Conservation (phyloP, 805 yeast species). For the Candida saitoana region DNA sequence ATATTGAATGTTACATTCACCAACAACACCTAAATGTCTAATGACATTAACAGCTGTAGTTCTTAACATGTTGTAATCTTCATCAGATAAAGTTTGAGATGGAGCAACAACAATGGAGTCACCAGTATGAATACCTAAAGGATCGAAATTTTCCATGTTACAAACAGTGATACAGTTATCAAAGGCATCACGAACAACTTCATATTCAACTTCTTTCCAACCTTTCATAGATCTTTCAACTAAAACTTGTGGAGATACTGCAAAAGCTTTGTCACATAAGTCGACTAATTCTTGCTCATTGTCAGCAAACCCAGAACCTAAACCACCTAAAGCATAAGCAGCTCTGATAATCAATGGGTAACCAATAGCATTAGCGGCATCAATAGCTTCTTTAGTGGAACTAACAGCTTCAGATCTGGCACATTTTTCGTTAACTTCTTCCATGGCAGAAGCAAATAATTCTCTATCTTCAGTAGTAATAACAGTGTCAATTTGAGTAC, state of each 20-base stretch:
- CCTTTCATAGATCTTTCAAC: slow-evolving; percentile 98
- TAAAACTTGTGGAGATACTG: slow-evolving; percentile 92
- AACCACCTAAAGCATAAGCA: slow-evolving; percentile 95
- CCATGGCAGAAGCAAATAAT: slow-evolving; percentile 90
- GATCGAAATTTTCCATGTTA: slow-evolving; percentile 99
- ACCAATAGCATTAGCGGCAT: slow-evolving; percentile 81
- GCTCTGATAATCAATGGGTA: slow-evolving; percentile 97
- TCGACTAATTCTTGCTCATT: slow-evolving; percentile 78
- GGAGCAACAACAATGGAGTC: slow-evolving; percentile 99
- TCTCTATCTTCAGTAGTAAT: slow-evolving; percentile 99
- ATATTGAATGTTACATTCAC: slow-evolving; percentile 98
- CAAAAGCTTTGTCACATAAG: slow-evolving; percentile 86
- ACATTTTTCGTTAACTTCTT: slow-evolving; percentile 90
- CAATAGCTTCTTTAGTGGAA: slow-evolving; percentile 73
- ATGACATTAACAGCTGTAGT: slow-evolving; percentile 96
- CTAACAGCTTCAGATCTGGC: slow-evolving; percentile 89
- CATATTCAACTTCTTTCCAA: slow-evolving; percentile 98
- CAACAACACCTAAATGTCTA: slow-evolving; percentile 96
- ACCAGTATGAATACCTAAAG: slow-evolving; percentile 98
- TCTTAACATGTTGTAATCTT: slow-evolving; percentile 95
- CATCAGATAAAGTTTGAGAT: slow-evolving; percentile 94
- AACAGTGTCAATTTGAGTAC: slow-evolving; percentile 93
- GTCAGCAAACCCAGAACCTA: slow-evolving; percentile 96
- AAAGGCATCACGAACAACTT: slow-evolving; percentile 95
- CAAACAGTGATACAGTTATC: slow-evolving; percentile 98